Base-by-base conservation (phyloP, 441 rosid species). In the Metrosideros polymorpha region DNA sequence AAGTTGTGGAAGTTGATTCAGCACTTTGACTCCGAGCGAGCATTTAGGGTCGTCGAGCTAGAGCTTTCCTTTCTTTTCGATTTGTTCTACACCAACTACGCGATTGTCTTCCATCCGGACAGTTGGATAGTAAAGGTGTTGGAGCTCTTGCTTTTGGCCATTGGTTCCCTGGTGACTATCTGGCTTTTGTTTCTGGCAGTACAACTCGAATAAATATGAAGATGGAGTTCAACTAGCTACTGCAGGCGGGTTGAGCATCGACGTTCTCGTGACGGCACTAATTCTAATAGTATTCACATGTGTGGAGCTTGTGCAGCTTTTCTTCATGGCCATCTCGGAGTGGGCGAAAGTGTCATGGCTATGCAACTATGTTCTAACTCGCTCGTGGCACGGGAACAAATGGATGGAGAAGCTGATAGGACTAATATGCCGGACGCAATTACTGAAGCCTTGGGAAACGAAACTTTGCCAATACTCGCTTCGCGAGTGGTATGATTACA, bases 251-350 rank as follows among this genome's bases (percentile, higher is more conserved):
- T 17, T 17, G 75, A 61, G 42, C 75, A 30, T 61, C 75, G 75
- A 61, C 75, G 15, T 61, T 61, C 75, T 61, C 0, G 24, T 61
- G 6, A 61, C 75, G 24, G 22, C 18, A 18, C 42, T 61, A 2
- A 61, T 61, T 61, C 12, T 61, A 7, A 7, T 15, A 32, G 32
- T 2, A 61, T 61, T 61, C 30, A 19, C 7, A 8, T 30, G 6
- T 9, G 39, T 17, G 75, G 75, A 61, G 75, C 75, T 61, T 0
- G 75, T 30, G 42, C 75, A 30, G 42, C 7, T 35, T 61, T 18
- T 0, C 75, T 61, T 61, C 75, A 61, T 30, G 6, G 2, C 0
- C 75, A 0, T 61, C 75, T 61, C 75, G 42, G 24, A 0, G 1
- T 61, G 75, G 75, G 18, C 42, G 0, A 59, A 57, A 59, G 71